Base-by-base conservation (phyloP, 805 yeast species). In the Ogataea siamensis region DNA sequence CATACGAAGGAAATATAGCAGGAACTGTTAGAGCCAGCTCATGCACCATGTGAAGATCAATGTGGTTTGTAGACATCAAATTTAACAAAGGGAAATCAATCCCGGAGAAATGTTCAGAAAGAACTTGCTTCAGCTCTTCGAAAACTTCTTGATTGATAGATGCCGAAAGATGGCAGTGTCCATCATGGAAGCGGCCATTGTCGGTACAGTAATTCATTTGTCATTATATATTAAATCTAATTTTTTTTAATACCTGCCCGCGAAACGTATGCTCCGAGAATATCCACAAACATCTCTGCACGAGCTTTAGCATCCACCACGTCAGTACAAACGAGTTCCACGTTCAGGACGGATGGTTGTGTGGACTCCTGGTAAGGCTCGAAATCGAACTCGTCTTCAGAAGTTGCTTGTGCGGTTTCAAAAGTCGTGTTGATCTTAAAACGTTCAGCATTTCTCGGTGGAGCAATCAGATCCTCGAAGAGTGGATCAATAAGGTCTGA, bases 391-490 rank as follows among this genome's bases (percentile, higher is more conserved):
- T 49, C 54, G 37, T 55, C 62, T 15, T 43, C 38, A 16, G 45
- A 28, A 10, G 8, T 22, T 17, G 31, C 16, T 17, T 5, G 21
- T 11, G 29, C 12, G 12, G 25, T 22, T 27, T 49, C 42, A 16
- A 62, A 61, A 15, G 64, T 50, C n/a, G 49, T 50, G 32, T 67
- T 58, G 12, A 53, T 44, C 7, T 29, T 39, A 57, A 75, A 78
- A 53, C 80, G 71, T 34, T 63, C 71, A 2, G 64, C 49, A 34
- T 56, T 63, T 39, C 59, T 49, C 20, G 70, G 49, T 17, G 76
- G 74, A 0, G 78, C 71, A 37, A 79, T 50, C 39, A 82, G 53
- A 11, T 68, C 76, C 50, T 82, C 89, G 48, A 82, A 80, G 5
- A 72, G 45, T 5, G 81, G 73, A 50, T 81, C 87, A 42, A 70